Evolutionary conservation across 768 basidiomycete genomes (phyloP), one percentile per base, ranked within the genome.

Genomic region (Naganishia kalamii): DNA sequence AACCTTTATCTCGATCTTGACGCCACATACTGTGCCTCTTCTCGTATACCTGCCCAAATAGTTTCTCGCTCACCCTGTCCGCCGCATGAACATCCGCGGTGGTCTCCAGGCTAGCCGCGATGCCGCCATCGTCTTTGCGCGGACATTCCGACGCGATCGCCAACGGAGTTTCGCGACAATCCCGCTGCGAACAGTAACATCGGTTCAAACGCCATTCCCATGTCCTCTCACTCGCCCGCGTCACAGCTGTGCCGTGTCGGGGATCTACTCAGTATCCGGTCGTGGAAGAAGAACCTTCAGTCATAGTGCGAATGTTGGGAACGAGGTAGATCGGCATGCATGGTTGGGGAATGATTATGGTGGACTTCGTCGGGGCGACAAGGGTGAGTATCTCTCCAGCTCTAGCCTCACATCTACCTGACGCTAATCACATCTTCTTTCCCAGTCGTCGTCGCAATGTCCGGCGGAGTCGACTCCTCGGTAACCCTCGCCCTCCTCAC

Each of bases 401-500:
- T 44, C 54, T 15, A 7, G 10, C 33, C 10, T 37, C 35, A 40
- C 10, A 41, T 25, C 1, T 17, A 7, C 8, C 37, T 3, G 4
- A 13, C 11, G 10, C 25, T 30, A 3, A 52, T n/a, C n/a, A n/a
- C n/a, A n/a, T n/a, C n/a, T n/a, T n/a, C n/a, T n/a, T n/a, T n/a
- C n/a, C n/a, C n/a, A 92, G 92, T 98, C 51, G 84, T 90, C 6
- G 85, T 94, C 8, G 91, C 89, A 23, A 92, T 96, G 89, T 93
- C 90, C 0, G 93, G 93, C 29, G 93, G 93, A 2, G 92, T 97
- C 13, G 93, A 98, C 75, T 94, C 92, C 5, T 91, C 90, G 1
- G 90, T 94, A 12, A 81, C 89, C 1, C 89, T 92, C n/a, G 81
- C 83, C 65, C 78, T 96, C 10, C 80, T 96, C 23, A 81, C 86